A percentile compares a stretch with the other conserved stretches of the same genome.
phyloP scores from a whole-genome alignment of 345 rosid genomes.

The sweet orange (Citrus sinensis) region DNA sequence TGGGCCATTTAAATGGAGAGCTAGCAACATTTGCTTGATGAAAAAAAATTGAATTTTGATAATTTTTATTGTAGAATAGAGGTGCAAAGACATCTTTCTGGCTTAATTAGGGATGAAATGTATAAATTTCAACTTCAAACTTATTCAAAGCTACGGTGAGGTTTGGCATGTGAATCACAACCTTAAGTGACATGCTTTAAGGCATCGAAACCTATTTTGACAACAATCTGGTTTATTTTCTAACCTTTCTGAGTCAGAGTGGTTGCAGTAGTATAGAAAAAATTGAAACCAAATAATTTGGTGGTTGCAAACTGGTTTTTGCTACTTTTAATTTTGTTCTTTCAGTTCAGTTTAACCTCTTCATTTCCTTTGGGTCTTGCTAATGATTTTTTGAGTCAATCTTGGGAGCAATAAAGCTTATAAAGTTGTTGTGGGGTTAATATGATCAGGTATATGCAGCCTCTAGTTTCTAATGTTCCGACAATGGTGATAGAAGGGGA shows the following conservation, averaged over 20 bases:
- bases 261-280: background rate
- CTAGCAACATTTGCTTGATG: background rate
- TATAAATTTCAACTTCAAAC: background rate
- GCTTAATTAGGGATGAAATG: background rate
- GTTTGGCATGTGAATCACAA: too few relatives aligned
- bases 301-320: background rate
- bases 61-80: background rate
- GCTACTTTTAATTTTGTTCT: background rate
- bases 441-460: constrained; percentile 74
- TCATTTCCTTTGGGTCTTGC: constrained; percentile 5
- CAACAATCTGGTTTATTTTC: background rate
- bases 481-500: constrained; percentile 87
- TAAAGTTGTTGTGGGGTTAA: background rate
- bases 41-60: background rate
- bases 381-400: background rate
- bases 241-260: background rate
- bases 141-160: background rate
- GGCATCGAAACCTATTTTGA: background rate
- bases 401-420: background rate
- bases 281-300: background rate
- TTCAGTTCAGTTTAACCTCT: background rate
- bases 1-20: background rate
- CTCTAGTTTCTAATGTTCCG: constrained; percentile 64
- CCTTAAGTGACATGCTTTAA: background rate
- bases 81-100: background rate